Evolutionary conservation across 2,329 filamentous ascomycete species (phyloP).

Genomic region (Cadophora sp.): DNA sequence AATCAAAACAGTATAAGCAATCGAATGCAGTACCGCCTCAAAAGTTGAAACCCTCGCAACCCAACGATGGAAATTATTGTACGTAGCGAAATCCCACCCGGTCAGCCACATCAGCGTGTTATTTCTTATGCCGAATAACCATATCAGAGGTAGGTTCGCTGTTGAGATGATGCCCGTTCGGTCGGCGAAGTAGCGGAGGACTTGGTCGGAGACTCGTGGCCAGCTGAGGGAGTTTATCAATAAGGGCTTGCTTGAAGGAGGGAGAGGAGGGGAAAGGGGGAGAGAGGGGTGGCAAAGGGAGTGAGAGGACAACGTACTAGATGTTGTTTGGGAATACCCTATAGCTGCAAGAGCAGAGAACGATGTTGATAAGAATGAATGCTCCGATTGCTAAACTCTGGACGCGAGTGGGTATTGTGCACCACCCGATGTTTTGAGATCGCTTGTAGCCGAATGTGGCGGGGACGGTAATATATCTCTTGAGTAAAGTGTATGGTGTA

Average conservation of each 20-base stretch:
- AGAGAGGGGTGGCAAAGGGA: neutral
- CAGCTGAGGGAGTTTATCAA: neutral
- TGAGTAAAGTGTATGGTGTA: constrained; percentile 40
- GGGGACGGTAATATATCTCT: constrained; percentile 47
- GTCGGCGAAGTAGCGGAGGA: constrained; percentile 1
- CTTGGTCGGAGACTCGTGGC: neutral
- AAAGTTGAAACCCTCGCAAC: constrained; percentile 1
- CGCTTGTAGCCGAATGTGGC: constrained; percentile 53
- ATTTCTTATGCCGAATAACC: neutral
- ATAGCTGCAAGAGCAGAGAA: constrained; percentile 2
- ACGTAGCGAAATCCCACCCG: constrained; percentile 8
- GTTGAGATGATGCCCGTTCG: neutral
- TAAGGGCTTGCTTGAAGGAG: neutral
- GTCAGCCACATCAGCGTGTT: neutral
- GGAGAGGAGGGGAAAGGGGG: neutral
- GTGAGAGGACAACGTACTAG: neutral
- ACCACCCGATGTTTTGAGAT: constrained; percentile 38
- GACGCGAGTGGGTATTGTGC: constrained; percentile 1
- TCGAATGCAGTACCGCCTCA: neutral
- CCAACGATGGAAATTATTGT: constrained; percentile 8
- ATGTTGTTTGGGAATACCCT: neutral
- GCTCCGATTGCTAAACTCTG: constrained; percentile 1
- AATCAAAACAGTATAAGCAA: constrained; percentile 10
- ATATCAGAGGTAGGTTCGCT: neutral
- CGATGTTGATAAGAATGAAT: neutral